Base-by-base conservation (phyloP, 495 filamentous ascomycete species). In the Pyrenula aspistea region DNA sequence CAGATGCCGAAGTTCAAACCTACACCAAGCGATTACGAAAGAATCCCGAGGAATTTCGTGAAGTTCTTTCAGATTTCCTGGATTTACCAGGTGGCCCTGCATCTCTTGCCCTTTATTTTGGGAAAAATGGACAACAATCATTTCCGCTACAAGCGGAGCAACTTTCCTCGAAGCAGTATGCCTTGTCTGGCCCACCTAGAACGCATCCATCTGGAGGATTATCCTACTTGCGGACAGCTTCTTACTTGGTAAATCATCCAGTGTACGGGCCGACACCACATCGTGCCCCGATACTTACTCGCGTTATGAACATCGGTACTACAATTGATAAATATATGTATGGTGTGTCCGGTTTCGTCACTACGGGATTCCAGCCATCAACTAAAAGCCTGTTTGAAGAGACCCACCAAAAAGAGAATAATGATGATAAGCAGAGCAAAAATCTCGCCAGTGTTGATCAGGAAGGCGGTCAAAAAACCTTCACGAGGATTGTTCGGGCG, bases 141-240 rank as follows among this genome's bases (percentile, higher is more conserved):
- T 52, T 52, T 4, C 22, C 50, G 8, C 22, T 21, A 20, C 4
- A 24, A 20, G 70, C 64, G 54, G 4, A 4, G 15, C 69, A 68
- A 53, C 57, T 77, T 50, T 65, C 74, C 19, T 63, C 74, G 4
- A 24, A 63, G 11, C 69, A 74, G 24, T 87, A 87, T 62, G 79
- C 79, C 11, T 65, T 71, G 12, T 62, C 64, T 4, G 86, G 88
- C 1, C 87, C 91, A 2, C 89, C 87, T 0, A 78, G 78, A 55
- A 97, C 92, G 10, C 93, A 99, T 69, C 93, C 94, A 1, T 93
- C 91, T 1, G 94, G 85, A 1, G 93, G 93, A 59, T 71, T 97
- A 19, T 86, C 88, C 42, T 96, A 97, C 71, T 75, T 85, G 24
- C 83, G 91, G 56, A 86, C 88, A 15, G 68, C 78, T 31, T 76